Percentiles rank a stretch among this genome's conserved stretches.
Evolutionary conservation across 2,329 filamentous ascomycete species (phyloP).

Genomic region (Amesomyces nigricolor): DNA sequence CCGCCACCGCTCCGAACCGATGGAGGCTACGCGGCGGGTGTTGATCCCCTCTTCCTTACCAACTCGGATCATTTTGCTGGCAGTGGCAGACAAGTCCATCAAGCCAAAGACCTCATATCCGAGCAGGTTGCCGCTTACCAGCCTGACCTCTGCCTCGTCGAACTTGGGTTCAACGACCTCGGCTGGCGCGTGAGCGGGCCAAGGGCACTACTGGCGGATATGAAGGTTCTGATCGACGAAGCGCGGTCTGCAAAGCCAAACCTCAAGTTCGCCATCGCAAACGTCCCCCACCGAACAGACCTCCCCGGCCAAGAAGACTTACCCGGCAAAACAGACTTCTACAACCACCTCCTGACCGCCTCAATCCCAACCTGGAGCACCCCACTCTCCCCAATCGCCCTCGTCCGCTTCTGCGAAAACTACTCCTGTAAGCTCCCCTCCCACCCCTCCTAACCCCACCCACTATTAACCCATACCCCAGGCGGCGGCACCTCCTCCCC

Average conservation of each 20-base stretch:
- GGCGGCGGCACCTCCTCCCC: conserved; percentile 24
- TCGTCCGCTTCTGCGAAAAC: conserved; percentile 32
- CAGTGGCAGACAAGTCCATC: conserved; percentile 32
- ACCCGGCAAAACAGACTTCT: conserved; percentile 23
- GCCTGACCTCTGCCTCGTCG: conserved; percentile 33
- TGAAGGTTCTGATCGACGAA: conserved; percentile 28
- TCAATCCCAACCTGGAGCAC: conserved; percentile 27
- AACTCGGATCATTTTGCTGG: conserved; percentile 32
- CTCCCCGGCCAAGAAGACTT: conserved; percentile 26
- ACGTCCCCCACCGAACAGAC: conserved; percentile 28
- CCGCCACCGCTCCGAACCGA: conserved; percentile 10
- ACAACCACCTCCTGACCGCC: conserved; percentile 27
- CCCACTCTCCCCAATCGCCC: conserved; percentile 27
- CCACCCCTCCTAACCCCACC: too few relatives aligned
- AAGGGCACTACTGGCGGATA: conserved; percentile 20
- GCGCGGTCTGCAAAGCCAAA: conserved; percentile 29
- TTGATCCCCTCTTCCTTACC: conserved; percentile 26
- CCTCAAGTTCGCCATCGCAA: conserved; percentile 29
- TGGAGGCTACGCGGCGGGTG: conserved; percentile 32
- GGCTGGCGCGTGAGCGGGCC: conserved; percentile 28
- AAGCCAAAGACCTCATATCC: conserved; percentile 28
- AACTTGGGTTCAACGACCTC: conserved; percentile 34
- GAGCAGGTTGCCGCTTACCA: conserved; percentile 27
- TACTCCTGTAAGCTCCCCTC: conserved; percentile 28
- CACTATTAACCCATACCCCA: too few relatives aligned